Evolutionary conservation across 2,329 filamentous ascomycete genomes (phyloP).

Genomic region (Aulographum hederae): DNA sequence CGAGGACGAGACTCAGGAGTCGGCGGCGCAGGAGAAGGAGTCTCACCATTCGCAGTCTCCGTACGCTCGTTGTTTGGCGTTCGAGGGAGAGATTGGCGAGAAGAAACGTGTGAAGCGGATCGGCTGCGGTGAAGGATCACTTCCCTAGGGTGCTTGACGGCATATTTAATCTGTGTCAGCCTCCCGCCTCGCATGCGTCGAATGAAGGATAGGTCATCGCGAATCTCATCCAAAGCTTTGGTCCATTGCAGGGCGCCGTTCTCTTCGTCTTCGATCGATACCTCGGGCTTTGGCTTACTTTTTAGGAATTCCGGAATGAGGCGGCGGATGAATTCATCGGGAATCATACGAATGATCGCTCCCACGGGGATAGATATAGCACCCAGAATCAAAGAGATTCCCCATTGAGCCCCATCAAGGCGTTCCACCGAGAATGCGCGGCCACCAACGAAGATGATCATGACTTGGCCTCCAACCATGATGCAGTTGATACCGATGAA

Average conservation of each 20-base stretch:
- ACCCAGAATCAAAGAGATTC: conserved; percentile 66
- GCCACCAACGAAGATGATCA: conserved; percentile 81
- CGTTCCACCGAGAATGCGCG: conserved; percentile 57
- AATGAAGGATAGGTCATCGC: conserved; percentile 65
- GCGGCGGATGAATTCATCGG: conserved; percentile 43
- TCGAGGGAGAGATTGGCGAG: conserved; percentile 43
- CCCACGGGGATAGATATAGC: conserved; percentile 74
- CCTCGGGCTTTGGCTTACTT: conserved; percentile 21
- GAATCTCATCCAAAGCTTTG: conserved; percentile 52
- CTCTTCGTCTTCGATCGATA: conserved; percentile 23
- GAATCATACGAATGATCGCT: conserved; percentile 62
- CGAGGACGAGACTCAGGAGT: conserved; percentile 37
- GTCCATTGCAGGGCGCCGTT: conserved; percentile 39
- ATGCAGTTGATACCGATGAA: conserved; percentile 71
- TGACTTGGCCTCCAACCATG: conserved; percentile 76
- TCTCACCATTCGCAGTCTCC: conserved; percentile 19
- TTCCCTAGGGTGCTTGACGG: conserved; percentile 57
- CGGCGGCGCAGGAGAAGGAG: conserved; percentile 23
- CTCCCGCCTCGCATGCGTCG: conserved; percentile 67
- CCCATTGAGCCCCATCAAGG: conserved; percentile 67
- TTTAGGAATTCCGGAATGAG: conserved; percentile 24
- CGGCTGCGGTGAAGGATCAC: conserved; percentile 43
- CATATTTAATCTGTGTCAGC: conserved; percentile 64
- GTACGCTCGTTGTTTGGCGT: conserved; percentile 39
- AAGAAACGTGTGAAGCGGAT: conserved; percentile 41